Evolutionary conservation across 129 eudicot species (phyloP).

Genomic region (Deinandra increscens): DNA sequence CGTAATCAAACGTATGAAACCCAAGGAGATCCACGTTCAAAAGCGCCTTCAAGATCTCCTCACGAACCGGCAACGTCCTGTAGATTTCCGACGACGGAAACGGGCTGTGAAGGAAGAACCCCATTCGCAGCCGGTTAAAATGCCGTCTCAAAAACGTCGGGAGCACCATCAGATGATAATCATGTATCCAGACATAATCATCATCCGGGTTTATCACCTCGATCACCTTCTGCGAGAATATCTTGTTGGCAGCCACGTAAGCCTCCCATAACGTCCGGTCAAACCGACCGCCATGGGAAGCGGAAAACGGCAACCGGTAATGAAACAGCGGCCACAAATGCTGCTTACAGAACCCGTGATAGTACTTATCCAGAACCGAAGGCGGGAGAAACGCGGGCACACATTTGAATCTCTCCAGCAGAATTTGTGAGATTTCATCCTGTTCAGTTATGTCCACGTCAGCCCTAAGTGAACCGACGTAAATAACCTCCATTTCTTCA

Average conservation of each 20-base stretch:
- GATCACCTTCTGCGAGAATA: constrained; percentile 58
- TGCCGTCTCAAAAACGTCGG: constrained; percentile 61
- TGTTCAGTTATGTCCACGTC: constrained; percentile 49
- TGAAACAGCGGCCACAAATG: constrained; percentile 64
- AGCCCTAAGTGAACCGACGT: constrained; percentile 54
- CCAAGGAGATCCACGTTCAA: constrained; percentile 57
- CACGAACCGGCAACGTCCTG: constrained; percentile 54
- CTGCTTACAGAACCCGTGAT: constrained; percentile 64
- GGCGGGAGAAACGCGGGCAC: constrained; percentile 59
- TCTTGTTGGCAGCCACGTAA: constrained; percentile 64
- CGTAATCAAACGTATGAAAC: constrained; percentile 50
- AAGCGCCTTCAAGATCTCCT: constrained; percentile 56
- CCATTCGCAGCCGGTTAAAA: constrained; percentile 54
- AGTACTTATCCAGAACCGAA: constrained; percentile 41
- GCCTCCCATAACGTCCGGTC: constrained; percentile 72
- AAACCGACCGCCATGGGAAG: constrained; percentile 56
- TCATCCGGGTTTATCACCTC: constrained; percentile 70
- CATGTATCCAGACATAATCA: constrained; percentile 67
- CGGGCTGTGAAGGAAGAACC: constrained; percentile 62
- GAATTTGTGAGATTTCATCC: constrained; percentile 52
- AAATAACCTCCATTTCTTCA: constrained; percentile 59
- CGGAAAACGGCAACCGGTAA: constrained; percentile 53
- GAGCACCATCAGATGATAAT: constrained; percentile 62
- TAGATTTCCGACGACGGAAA: constrained; percentile 66
- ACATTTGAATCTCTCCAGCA: constrained; percentile 55